These are phyloP conservation scores for Camellia granthamiana DNA, from an alignment of 148 eudicot species.

Conservation along the genomic window DNA sequence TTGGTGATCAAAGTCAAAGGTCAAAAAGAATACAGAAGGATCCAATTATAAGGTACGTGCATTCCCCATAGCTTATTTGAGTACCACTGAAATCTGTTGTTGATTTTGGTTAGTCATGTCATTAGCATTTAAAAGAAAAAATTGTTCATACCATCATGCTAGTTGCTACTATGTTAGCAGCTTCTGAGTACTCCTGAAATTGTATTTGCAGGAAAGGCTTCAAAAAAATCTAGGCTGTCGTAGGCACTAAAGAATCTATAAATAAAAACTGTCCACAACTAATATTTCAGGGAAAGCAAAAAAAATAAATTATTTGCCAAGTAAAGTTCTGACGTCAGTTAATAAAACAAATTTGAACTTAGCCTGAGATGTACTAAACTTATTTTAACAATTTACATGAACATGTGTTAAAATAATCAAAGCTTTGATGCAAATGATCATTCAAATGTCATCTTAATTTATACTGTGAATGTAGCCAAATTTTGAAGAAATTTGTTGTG, in stretches of 20 bases:
- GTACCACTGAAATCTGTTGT: neutral
- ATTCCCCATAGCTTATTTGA: neutral
- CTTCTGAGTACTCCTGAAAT: neutral
- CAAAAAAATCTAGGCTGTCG: neutral
- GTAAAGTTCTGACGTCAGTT: too few species aligned
- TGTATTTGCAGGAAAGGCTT: neutral
- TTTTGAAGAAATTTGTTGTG: neutral
- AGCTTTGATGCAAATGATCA: neutral
- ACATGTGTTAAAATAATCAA: neutral
- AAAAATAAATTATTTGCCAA: too few species aligned
- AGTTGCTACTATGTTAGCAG: neutral
- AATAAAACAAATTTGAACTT: neutral
- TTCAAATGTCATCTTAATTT: neutral
- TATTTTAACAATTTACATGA: too few species aligned
- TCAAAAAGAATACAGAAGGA: constrained; percentile 31
- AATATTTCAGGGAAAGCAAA: too few species aligned
- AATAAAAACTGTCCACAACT: neutral
- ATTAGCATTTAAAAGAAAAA: neutral
- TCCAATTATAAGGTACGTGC: constrained; percentile 36
- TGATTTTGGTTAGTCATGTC: neutral
- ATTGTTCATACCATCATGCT: neutral
- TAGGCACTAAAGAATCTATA: neutral
- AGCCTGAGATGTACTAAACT: neutral
- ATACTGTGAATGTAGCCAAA: neutral
- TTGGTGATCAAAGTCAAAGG: constrained; percentile 37